A percentile compares a stretch with the other conserved stretches of the same genome.
Conservation (phyloP, 2,329 filamentous ascomycete species). For the Pezicula rhizophila region DNA sequence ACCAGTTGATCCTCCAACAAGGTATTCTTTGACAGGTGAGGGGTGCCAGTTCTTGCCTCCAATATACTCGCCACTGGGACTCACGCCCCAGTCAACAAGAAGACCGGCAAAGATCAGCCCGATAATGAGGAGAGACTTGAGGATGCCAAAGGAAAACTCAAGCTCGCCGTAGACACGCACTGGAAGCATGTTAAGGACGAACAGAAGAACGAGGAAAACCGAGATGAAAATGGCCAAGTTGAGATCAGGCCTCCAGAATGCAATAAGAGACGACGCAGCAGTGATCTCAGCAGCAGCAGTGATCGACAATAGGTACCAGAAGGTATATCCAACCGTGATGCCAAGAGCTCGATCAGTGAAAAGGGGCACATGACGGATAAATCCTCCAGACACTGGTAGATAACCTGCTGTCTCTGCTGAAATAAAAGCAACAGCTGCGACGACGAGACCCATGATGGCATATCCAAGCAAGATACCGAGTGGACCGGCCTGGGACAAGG, state of each 20-base stretch:
- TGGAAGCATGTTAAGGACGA: slow-evolving; percentile 24
- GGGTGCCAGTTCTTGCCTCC: slow-evolving; percentile 42
- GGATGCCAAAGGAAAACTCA: slow-evolving; percentile 30
- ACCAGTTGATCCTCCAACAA: slow-evolving; percentile 36
- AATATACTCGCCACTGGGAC: slow-evolving; percentile 37
- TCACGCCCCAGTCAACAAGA: slow-evolving; percentile 46
- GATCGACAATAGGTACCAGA: slow-evolving; percentile 27
- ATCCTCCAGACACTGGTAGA: slow-evolving; percentile 30
- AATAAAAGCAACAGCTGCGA: slow-evolving; percentile 38
- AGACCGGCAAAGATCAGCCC: slow-evolving; percentile 59
- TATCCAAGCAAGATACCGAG: slow-evolving; percentile 35
- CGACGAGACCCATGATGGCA: slow-evolving; percentile 37
- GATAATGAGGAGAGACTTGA: slow-evolving; percentile 33
- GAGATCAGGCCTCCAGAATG: slow-evolving; percentile 53
- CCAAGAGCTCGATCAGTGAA: slow-evolving; percentile 2
- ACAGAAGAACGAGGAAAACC: slow-evolving; percentile 47
- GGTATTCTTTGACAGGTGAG: not conserved
- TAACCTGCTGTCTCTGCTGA: slow-evolving; percentile 33
- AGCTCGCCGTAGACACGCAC: not conserved
- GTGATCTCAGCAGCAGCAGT: slow-evolving; percentile 55
- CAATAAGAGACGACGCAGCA: slow-evolving; percentile 52
- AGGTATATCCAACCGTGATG: slow-evolving; percentile 1
- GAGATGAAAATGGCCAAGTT: slow-evolving; percentile 57
- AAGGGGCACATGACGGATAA: not conserved
- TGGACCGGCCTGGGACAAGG: slow-evolving; percentile 35